Percentiles rank a stretch among this genome's conserved stretches.
Evolutionary conservation across 2,329 filamentous ascomycete genomes (phyloP).

Genomic region (Fusarium sp.): DNA sequence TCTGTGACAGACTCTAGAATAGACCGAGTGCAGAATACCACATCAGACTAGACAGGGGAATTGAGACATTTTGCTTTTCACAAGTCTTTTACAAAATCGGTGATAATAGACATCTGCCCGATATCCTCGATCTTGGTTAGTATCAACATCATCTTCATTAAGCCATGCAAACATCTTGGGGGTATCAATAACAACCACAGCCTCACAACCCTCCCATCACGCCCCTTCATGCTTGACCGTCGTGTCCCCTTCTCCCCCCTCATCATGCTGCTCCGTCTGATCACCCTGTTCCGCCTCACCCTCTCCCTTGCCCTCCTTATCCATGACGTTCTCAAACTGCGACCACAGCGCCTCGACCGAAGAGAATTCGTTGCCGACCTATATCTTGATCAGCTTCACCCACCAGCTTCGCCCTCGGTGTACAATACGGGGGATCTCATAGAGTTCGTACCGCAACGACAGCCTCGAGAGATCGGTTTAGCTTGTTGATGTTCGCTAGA

Average conservation of each 20-base stretch:
- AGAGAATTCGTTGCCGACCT: conserved; percentile 97
- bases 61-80: background rate
- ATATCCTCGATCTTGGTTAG: too few species aligned
- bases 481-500: conserved; percentile 92
- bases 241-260: conserved; percentile 16
- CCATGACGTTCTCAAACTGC: conserved; percentile 97
- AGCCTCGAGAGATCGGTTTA: conserved; percentile 91
- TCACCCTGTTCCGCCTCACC: conserved; percentile 33
- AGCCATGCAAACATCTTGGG: conserved; percentile 9
- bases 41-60: background rate
- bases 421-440: too few species aligned
- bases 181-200: conserved; percentile 33
- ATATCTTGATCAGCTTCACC: conserved; percentile 1
- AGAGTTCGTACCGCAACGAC: conserved; percentile 76
- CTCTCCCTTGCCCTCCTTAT: conserved; percentile 62
- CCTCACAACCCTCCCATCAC: conserved; percentile 6
- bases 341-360: conserved; percentile 97
- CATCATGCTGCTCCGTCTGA: conserved; percentile 24
- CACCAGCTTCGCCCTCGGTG: background rate
- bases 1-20: background rate
- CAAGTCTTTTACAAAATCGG: background rate
- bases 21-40: background rate
- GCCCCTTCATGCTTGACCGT: conserved; percentile 26
- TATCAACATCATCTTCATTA: background rate
- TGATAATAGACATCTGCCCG: too few species aligned